A percentile compares a stretch with the other conserved stretches of the same genome.
phyloP scores from a whole-genome alignment of 2,329 filamentous ascomycete genomes.

The Trichoderma aggressivum region DNA sequence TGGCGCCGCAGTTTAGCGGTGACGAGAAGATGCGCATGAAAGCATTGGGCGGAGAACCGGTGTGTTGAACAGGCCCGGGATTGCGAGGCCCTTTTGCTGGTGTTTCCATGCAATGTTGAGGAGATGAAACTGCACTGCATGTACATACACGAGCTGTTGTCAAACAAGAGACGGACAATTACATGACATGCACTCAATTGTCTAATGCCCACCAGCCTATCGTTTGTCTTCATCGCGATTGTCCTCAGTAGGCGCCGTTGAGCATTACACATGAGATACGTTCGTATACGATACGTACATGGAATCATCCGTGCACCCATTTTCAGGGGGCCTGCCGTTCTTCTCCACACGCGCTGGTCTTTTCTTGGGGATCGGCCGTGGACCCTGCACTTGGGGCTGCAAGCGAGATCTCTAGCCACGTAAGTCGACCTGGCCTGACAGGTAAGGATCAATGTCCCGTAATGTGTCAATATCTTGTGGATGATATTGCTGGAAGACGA shows the following conservation, averaged over 20 bases:
- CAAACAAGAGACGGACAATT: neutral
- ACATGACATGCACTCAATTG: neutral
- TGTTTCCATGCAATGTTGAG: neutral
- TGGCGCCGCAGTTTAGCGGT: constrained; percentile 13
- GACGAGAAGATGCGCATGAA: neutral
- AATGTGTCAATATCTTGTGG: neutral
- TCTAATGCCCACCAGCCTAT: neutral
- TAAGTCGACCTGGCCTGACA: neutral
- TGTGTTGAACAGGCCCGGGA: neutral
- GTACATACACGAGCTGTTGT: neutral
- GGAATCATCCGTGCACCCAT: neutral
- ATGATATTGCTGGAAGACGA: no score
- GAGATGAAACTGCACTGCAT: neutral
- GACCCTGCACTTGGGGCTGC: constrained; percentile 2
- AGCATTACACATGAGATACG: neutral
- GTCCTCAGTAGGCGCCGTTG: neutral
- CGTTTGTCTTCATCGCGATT: neutral
- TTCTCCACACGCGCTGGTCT: neutral
- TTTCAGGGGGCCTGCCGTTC: neutral
- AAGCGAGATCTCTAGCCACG: constrained; percentile 11
- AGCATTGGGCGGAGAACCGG: neutral
- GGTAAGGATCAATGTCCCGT: neutral
- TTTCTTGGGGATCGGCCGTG: neutral
- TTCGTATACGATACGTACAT: no score
- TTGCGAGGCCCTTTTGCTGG: neutral